phyloP scores from a whole-genome alignment of 2,329 filamentous ascomycete species.

The Didymellaceae sp. region DNA sequence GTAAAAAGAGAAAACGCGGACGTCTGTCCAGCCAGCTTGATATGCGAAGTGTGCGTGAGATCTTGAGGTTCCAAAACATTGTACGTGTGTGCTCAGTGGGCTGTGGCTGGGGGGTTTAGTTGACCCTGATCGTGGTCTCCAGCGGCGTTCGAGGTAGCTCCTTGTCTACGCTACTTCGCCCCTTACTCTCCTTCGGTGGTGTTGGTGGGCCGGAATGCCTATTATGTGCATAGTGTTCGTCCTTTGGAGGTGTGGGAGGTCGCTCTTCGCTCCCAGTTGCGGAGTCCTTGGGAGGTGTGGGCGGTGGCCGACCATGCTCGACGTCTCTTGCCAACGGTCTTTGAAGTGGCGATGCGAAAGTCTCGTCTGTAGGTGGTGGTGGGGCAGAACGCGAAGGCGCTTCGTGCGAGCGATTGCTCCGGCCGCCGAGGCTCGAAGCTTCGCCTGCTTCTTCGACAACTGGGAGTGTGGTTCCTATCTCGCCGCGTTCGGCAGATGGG shows the following conservation, averaged over 20 bases:
- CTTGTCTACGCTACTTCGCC: conserved; percentile 41
- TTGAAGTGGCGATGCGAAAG: conserved; percentile 20
- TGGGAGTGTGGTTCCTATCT: conserved; percentile 68
- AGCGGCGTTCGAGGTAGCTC: conserved; percentile 45
- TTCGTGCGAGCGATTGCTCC: conserved; percentile 53
- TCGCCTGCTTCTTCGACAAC: conserved; percentile 92
- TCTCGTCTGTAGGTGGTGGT: conserved; percentile 33
- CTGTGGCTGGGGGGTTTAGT: conserved; percentile 22
- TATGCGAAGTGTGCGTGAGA: conserved; percentile 17
- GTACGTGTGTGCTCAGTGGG: neutral
- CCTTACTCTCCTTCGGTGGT: conserved; percentile 48
- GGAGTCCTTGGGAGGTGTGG: conserved; percentile 49
- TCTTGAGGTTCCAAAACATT: conserved; percentile 11
- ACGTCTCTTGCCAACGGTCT: conserved; percentile 35
- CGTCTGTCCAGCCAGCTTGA: conserved; percentile 5
- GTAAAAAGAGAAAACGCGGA: conserved; percentile 5
- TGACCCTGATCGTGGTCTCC: conserved; percentile 43
- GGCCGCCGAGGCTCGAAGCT: conserved; percentile 68
- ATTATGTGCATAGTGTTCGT: conserved; percentile 24
- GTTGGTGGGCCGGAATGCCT: conserved; percentile 45
- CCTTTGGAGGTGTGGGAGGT: conserved; percentile 43
- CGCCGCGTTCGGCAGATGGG: conserved; percentile 63
- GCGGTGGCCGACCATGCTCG: conserved; percentile 46
- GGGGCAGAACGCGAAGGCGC: conserved; percentile 14
- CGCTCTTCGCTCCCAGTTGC: conserved; percentile 40